Conservation (phyloP, 2,329 filamentous ascomycete genomes). For the Epichloe gansuensis region DNA sequence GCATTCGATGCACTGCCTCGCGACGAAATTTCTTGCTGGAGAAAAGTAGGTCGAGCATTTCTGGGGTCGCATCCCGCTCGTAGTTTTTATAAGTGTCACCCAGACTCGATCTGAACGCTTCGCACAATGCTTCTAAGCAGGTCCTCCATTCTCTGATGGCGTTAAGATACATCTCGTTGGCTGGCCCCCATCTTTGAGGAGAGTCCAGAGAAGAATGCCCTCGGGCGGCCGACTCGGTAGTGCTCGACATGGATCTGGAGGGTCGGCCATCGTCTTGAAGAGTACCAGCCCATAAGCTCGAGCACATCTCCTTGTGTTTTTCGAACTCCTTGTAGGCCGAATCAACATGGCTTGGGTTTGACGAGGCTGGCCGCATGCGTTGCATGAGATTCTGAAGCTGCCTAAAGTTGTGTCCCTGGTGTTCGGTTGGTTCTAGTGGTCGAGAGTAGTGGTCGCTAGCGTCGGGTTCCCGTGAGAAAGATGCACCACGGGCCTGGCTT, state of each 20-base stretch:
- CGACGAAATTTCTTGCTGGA: conserved; percentile 28
- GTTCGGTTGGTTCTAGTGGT: conserved; percentile 16
- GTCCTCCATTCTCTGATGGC: conserved; percentile 32
- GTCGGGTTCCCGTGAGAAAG: conserved; percentile 11
- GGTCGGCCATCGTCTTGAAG: conserved; percentile 27
- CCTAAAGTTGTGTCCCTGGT: conserved; percentile 20
- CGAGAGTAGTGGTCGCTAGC: conserved; percentile 15
- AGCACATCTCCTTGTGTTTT: conserved; percentile 27
- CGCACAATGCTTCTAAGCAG: conserved; percentile 28
- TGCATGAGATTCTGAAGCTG: conserved; percentile 23
- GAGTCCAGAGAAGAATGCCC: conserved; percentile 20
- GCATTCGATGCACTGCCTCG: conserved; percentile 31
- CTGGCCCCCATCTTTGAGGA: conserved; percentile 12
- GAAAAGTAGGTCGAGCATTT: conserved; percentile 31
- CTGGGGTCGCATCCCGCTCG: conserved; percentile 28
- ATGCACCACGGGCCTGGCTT: neutral
- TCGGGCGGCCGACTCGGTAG: conserved; percentile 13
- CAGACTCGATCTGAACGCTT: conserved; percentile 28
- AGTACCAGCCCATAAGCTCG: conserved; percentile 27
- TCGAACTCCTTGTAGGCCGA: conserved; percentile 30
- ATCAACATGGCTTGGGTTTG: conserved; percentile 26
- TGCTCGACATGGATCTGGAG: conserved; percentile 10
- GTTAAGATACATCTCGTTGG: conserved; percentile 22
- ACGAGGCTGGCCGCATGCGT: conserved; percentile 22
- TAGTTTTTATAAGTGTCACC: conserved; percentile 32